phyloP scores from a whole-genome alignment of 805 yeast genomes.

The Candida vaughaniae region DNA sequence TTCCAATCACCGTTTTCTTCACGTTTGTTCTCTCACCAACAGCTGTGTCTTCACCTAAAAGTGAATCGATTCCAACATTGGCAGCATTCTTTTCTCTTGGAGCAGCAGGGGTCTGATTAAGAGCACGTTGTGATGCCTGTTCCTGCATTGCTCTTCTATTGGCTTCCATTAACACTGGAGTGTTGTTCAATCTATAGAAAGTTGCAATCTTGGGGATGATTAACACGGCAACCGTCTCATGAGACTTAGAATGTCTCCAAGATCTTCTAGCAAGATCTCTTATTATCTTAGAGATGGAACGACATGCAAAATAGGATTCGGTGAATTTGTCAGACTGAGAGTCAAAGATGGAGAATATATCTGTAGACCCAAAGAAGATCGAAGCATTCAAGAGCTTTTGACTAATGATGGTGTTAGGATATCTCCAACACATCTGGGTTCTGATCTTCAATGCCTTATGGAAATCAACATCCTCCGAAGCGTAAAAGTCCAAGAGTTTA shows the following conservation, averaged over 20 bases:
- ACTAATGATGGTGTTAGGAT: constrained; percentile 75
- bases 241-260: constrained; percentile 70
- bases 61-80: constrained; percentile 82
- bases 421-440: constrained; percentile 87
- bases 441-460: constrained; percentile 74
- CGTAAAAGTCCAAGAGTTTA: constrained; percentile 67
- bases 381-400: constrained; percentile 72
- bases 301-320: constrained; percentile 39
- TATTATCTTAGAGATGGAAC: constrained; percentile 64
- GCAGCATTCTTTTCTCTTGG: constrained; percentile 57
- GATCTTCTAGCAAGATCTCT: constrained; percentile 89
- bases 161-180: constrained; percentile 85
- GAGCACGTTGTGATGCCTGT: constrained; percentile 41
- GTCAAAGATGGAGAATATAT: constrained; percentile 51
- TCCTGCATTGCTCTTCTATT: constrained; percentile 72
- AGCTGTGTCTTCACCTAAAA: constrained; percentile 64
- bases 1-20: constrained; percentile 80
- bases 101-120: constrained; percentile 10
- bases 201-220: constrained; percentile 66
- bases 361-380: constrained; percentile 48
- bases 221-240: constrained; percentile 67
- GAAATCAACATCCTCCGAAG: constrained; percentile 65
- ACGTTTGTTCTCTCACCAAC: constrained; percentile 84
- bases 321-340: constrained; percentile 30
- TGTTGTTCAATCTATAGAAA: constrained; percentile 75